Evolutionary conservation across 2,329 filamentous ascomycete genomes (phyloP).

Genomic region (Curvularia lunata): DNA sequence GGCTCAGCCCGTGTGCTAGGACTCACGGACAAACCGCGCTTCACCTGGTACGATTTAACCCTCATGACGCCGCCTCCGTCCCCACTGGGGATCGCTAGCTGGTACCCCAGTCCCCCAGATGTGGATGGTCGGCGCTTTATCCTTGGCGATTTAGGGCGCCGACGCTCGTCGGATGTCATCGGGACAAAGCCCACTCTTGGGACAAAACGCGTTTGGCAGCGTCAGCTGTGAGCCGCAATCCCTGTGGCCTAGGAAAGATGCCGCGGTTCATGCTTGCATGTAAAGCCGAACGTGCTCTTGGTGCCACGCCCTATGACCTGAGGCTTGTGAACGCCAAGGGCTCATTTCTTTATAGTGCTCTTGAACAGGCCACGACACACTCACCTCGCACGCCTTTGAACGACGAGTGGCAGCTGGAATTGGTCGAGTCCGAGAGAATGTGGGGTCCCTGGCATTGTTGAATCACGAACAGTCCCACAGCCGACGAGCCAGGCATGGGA

Average conservation of each 20-base stretch:
- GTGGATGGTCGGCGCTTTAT: slow-evolving; percentile 41
- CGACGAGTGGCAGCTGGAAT: slow-evolving; percentile 1
- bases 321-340: slow-evolving; percentile 12
- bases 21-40: slow-evolving; percentile 39
- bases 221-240: slow-evolving; percentile 32
- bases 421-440: slow-evolving; percentile 23
- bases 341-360: background rate
- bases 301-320: background rate
- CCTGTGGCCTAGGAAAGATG: slow-evolving; percentile 19
- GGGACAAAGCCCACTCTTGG: slow-evolving; percentile 35
- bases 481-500: slow-evolving; percentile 22
- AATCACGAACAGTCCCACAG: slow-evolving; percentile 14
- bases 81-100: slow-evolving; percentile 44
- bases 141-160: slow-evolving; percentile 35
- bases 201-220: slow-evolving; percentile 24
- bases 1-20: slow-evolving; percentile 38
- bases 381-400: background rate
- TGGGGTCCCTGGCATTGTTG: slow-evolving; percentile 18
- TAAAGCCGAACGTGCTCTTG: slow-evolving; percentile 21
- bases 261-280: slow-evolving; percentile 25
- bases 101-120: slow-evolving; percentile 48
- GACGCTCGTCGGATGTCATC: slow-evolving; percentile 43
- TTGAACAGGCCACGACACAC: background rate
- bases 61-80: slow-evolving; percentile 45
- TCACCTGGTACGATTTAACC: slow-evolving; percentile 41